Evolutionary conservation across 1,139 yeast species (phyloP), one percentile per base, ranked within the genome.

Genomic region (Debaryomyces fabryi): DNA sequence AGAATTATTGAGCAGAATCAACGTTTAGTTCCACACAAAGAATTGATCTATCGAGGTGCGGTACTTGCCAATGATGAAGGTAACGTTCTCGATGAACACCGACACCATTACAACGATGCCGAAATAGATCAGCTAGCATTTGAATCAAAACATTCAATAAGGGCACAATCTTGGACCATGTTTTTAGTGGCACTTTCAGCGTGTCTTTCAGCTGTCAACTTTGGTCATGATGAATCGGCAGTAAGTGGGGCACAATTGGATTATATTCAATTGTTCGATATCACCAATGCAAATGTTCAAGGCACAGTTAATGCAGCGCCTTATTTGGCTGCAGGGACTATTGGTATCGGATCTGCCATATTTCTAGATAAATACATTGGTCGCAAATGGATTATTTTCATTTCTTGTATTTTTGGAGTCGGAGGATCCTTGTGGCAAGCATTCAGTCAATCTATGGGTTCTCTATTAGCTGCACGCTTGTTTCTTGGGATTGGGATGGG

Each of bases 301-400:
- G 96, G 96, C 36, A 74, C 89, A 50, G 82, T 88, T 48, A 87
- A 88, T 60, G 85, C 90, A 51, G 88, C 95, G 3, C 96, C 96
- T 1, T 89, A 88, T 63, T 72, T 89, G 48, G 83, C 89, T 60
- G 83, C 92, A 27, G 30, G 30, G 30, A 27, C 30, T 13, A 12
- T 27, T 9, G 30, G 30, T 12, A 27, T 27, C 12, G 58, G 81
- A 90, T 1, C 73, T 75, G 34, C 68, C 86, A 49, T 82, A 91
- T 2, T 85, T 93, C 63, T 88, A 95, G 83, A 89, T 67, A 74
- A 76, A 52, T 63, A 66, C 50, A 65, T 84, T 47, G 93, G 96
- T 10, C 79, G 96, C 62, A 82, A 86, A 57, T 86, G 89, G 71
- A 83, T 86, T 32, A 85, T 88, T 51, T 86, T 86, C 67, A 60